These are phyloP conservation scores for Juglanconis oblonga DNA, from an alignment of 2,329 filamentous ascomycete genomes.

Conservation along the genomic window DNA sequence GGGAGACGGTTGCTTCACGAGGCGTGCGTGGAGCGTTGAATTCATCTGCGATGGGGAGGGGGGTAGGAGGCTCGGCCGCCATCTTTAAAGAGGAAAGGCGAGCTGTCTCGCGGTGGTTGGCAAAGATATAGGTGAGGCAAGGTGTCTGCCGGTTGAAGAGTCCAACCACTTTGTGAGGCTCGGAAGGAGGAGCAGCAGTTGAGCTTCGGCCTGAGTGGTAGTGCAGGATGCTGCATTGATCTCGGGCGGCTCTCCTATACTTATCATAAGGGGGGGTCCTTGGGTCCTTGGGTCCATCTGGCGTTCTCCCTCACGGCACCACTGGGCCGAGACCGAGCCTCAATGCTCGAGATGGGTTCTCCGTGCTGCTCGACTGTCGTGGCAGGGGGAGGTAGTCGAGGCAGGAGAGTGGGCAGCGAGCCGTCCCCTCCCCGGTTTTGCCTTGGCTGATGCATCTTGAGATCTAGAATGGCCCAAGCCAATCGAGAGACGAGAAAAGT, in stretches of 20 bases:
- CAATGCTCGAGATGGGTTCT: neutral
- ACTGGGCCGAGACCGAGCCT: too few species aligned
- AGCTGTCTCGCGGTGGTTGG: neutral
- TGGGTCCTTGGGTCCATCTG: neutral
- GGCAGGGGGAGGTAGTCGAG: slow-evolving; percentile 3
- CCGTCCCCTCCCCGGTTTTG: neutral
- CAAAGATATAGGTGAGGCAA: neutral
- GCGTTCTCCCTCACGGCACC: neutral
- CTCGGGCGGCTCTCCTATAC: neutral
- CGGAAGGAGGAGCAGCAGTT: neutral
- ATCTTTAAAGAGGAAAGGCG: neutral
- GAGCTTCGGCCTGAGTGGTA: too few species aligned
- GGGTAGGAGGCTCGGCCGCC: slow-evolving; percentile 1
- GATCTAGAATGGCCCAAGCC: neutral
- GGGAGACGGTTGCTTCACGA: neutral
- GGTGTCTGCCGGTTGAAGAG: neutral
- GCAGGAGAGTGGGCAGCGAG: neutral
- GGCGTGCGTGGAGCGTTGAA: neutral
- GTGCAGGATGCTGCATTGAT: too few species aligned
- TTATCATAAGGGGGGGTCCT: slow-evolving; percentile 1
- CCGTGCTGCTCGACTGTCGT: neutral
- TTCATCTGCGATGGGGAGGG: neutral
- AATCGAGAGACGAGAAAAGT: slow-evolving; percentile 2
- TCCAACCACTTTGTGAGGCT: neutral
- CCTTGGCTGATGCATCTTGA: slow-evolving; percentile 4